Evolutionary conservation across 1,284 basidiomycete genomes (phyloP), one percentile per base, ranked within the genome.

Genomic region (Ganoderma multipileum): DNA sequence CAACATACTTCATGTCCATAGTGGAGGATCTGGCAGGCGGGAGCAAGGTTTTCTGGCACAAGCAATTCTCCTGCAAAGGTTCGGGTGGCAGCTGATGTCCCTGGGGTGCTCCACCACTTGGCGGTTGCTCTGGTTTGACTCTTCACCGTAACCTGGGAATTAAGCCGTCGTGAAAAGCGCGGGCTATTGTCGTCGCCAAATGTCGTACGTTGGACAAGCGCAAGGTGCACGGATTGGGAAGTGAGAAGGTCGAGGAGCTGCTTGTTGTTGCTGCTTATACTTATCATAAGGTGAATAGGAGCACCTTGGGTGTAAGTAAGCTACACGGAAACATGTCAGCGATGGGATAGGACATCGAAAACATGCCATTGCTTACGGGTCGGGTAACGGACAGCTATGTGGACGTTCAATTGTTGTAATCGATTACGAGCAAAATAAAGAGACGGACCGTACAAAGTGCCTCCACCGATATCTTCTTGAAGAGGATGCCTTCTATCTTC

Each of bases 401-500:
- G 11, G 12, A 3, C 9, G 14, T 33, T 61, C 26, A 64, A 52
- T 28, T 8, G 28, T 26, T 59, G 50, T 60, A 5, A 11, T n/a
- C 44, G 44, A 23, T 28, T 38, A 4, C 11, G 7, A 28, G 28
- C 14, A 12, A 50, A 26, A 28, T 20, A 4, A 12, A 57, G 70
- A 44, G 61, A 77, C 75, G 3, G 28, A 60, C 58, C 58, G 41
- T 68, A 30, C 68, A 76, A n/a, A 54, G 38, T n/a, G 68, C 68
- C 26, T 68, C 64, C 8, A 73, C 64, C 1, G 77, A 69, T 36
- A 82, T 80, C 36, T 77, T 79, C 41, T 80, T 79, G 74, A 87
- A 87, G 2, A 87, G 70, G 26, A 76, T 82, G 3, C 87, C 87
- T 61, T 78, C 78, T 39, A 86, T 71, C 41, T 69, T 75, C 18